A percentile compares a stretch with the other conserved stretches of the same genome.
Evolutionary conservation across 2,329 filamentous ascomycete genomes (phyloP).

Genomic region (Pestalotiopsis sp.): DNA sequence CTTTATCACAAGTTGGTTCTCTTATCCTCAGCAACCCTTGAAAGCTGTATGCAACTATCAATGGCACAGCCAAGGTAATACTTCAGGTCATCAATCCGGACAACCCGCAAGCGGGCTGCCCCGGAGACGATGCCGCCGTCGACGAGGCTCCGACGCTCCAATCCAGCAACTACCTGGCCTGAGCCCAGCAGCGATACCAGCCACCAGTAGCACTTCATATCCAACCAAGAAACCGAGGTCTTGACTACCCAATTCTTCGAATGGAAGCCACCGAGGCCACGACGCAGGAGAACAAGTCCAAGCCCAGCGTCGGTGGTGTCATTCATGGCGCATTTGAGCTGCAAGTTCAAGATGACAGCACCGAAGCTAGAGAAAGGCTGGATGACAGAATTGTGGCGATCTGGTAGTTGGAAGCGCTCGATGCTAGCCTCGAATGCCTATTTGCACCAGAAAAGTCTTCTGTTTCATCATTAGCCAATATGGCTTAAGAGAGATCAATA

Average conservation of each 20-base stretch:
- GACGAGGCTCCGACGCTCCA: too few species aligned
- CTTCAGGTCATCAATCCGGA: too few species aligned
- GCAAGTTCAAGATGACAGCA: neutral
- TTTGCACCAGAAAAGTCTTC: too few species aligned
- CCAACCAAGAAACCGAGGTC: slow-evolving; percentile 20
- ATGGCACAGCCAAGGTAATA: too few species aligned
- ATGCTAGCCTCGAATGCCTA: too few species aligned
- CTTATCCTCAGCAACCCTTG: too few species aligned
- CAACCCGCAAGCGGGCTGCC: too few species aligned
- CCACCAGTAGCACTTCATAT: slow-evolving; percentile 23
- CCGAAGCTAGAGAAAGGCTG: neutral
- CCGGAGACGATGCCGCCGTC: too few species aligned
- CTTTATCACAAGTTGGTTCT: neutral
- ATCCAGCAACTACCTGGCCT: too few species aligned
- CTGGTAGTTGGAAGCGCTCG: neutral
- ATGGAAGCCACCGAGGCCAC: slow-evolving; percentile 11
- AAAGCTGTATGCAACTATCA: too few species aligned
- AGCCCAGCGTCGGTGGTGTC: neutral
- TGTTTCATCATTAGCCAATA: too few species aligned
- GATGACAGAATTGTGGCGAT: neutral
- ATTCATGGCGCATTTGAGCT: neutral
- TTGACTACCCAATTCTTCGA: slow-evolving; percentile 24
- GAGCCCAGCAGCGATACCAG: slow-evolving; percentile 15
- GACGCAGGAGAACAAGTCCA: neutral
- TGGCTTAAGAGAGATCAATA: too few species aligned